phyloP scores from a whole-genome alignment of 352 stramenopile genomes.

The Phytophthora macrochlamydospora region DNA sequence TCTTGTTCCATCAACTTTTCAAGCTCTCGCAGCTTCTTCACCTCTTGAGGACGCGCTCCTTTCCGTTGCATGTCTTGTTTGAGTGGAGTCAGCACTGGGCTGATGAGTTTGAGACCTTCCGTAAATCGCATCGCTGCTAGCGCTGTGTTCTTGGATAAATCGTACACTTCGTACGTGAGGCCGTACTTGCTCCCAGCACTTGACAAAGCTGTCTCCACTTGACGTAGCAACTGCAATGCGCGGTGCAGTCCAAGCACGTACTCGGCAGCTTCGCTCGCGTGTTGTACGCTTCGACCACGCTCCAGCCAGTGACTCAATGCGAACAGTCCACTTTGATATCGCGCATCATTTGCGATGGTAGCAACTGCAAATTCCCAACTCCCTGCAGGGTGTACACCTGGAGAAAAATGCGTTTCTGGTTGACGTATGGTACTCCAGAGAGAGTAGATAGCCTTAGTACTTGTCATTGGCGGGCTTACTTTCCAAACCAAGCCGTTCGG shows the following conservation, averaged over 20 bases:
- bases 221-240: constrained; percentile 28
- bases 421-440: constrained; percentile 17
- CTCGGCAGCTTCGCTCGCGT: constrained; percentile 31
- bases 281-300: constrained; percentile 23
- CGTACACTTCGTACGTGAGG: constrained; percentile 57
- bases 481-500: constrained; percentile 58
- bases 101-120: constrained; percentile 27
- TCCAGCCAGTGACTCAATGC: constrained; percentile 51
- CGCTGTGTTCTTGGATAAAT: constrained; percentile 55
- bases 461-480: constrained; percentile 22
- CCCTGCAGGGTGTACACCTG: constrained; percentile 28
- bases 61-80: constrained; percentile 13
- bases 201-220: constrained; percentile 23
- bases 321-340: constrained; percentile 54
- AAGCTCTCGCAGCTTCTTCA: constrained; percentile 16
- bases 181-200: constrained; percentile 16
- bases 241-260: constrained; percentile 40
- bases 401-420: constrained; percentile 8
- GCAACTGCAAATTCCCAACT: constrained; percentile 64
- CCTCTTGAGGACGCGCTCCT: constrained; percentile 15
- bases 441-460: constrained; percentile 15
- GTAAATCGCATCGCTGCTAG: constrained; percentile 53
- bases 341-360: constrained; percentile 54
- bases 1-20: constrained; percentile 10
- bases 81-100: constrained; percentile 12